phyloP scores from a whole-genome alignment of 768 basidiomycete species.

The Trametes punicea region DNA sequence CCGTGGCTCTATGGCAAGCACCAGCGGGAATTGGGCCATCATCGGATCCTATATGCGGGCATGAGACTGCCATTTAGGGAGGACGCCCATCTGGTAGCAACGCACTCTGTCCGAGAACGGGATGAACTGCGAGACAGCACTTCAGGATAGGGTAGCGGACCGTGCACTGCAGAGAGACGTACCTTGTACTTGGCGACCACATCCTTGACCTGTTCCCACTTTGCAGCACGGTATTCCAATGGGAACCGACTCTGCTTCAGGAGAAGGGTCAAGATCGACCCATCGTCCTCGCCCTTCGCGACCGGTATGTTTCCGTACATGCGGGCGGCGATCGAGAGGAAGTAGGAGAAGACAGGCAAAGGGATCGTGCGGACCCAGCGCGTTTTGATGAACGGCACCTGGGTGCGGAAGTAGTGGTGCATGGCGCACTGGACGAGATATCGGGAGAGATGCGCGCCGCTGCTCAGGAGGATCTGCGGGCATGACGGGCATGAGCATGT shows the following conservation, averaged over 20 bases:
- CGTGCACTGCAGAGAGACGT: slow-evolving; percentile 24
- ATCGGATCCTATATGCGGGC: slow-evolving; percentile 57
- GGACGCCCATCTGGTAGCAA: neutral
- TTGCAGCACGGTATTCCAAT: slow-evolving; percentile 52
- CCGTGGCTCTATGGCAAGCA: slow-evolving; percentile 72
- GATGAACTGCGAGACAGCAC: slow-evolving; percentile 53
- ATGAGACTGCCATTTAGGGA: slow-evolving; percentile 3
- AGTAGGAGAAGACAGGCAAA: slow-evolving; percentile 58
- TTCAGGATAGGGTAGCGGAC: neutral
- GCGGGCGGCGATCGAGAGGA: slow-evolving; percentile 55
- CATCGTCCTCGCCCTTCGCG: slow-evolving; percentile 75
- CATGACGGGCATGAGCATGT: slow-evolving; percentile 3
- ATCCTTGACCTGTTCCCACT: slow-evolving; percentile 62
- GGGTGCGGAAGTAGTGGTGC: slow-evolving; percentile 75
- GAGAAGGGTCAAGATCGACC: slow-evolving; percentile 58
- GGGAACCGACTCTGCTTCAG: slow-evolving; percentile 68
- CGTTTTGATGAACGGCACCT: slow-evolving; percentile 71
- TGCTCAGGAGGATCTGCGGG: slow-evolving; percentile 63
- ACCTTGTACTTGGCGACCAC: slow-evolving; percentile 72
- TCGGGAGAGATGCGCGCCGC: slow-evolving; percentile 75
- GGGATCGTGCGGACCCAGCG: slow-evolving; percentile 68
- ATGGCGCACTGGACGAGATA: slow-evolving; percentile 76
- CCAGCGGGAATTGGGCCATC: slow-evolving; percentile 74
- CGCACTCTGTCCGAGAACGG: slow-evolving; percentile 70
- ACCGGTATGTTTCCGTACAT: slow-evolving; percentile 64